These are phyloP conservation scores for Trametes villosa DNA, from an alignment of 768 basidiomycete species.

Conservation along the genomic window DNA sequence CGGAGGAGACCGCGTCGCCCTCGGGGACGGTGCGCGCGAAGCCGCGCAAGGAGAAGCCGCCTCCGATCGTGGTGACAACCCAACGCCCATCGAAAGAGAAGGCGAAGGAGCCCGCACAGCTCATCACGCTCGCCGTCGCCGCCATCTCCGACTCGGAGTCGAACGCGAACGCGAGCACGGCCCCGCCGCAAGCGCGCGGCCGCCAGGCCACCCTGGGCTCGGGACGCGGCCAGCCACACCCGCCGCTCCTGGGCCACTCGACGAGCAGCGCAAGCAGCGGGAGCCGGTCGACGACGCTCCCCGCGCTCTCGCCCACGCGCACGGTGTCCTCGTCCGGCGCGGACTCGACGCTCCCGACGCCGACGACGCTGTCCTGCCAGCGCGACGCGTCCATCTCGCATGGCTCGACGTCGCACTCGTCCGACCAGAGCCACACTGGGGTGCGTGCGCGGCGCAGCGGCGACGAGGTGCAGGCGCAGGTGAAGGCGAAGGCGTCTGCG, in stretches of 20 bases:
- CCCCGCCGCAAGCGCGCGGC: slow-evolving; percentile 4
- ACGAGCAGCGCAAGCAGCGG: slow-evolving; percentile 7
- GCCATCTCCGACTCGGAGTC: slow-evolving; percentile 7
- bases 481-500: not conserved
- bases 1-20: slow-evolving; percentile 1
- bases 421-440: slow-evolving; percentile 10
- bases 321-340: slow-evolving; percentile 27
- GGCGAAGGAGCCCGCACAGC: not conserved
- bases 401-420: slow-evolving; percentile 17
- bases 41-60: slow-evolving; percentile 23
- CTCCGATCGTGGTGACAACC: slow-evolving; percentile 21
- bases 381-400: slow-evolving; percentile 19
- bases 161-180: slow-evolving; percentile 1
- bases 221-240: not conserved
- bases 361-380: slow-evolving; percentile 20
- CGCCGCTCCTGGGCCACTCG: slow-evolving; percentile 12
- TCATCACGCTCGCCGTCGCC: not conserved
- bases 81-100: slow-evolving; percentile 4
- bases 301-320: slow-evolving; percentile 34
- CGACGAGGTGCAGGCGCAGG: not conserved
- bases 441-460: not conserved
- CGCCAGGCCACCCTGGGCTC: not conserved
- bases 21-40: slow-evolving; percentile 13
- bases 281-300: slow-evolving; percentile 16
- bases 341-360: slow-evolving; percentile 28